Conservation (phyloP, 805 yeast genomes). For the Cyberlindnera amylophila region DNA sequence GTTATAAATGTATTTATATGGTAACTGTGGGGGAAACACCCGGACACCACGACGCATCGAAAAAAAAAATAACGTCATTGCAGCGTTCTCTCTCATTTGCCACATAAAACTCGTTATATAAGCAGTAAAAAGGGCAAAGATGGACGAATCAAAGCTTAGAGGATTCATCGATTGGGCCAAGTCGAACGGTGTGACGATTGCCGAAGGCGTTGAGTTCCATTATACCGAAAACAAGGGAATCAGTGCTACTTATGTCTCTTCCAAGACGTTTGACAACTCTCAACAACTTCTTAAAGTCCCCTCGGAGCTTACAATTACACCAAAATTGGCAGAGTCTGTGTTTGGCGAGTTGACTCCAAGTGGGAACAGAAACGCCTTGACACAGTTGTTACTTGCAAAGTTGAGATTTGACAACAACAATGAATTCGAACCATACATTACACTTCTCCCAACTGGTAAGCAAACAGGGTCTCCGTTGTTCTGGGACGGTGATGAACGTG, state of each 20-base stretch:
- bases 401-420: slow-evolving; percentile 36
- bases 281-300: slow-evolving; percentile 38
- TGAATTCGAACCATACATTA: slow-evolving; percentile 42
- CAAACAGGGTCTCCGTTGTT: slow-evolving; percentile 59
- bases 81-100: no score
- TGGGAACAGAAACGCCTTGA: slow-evolving; percentile 16
- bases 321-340: slow-evolving; percentile 30
- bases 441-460: slow-evolving; percentile 41
- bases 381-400: slow-evolving; percentile 38
- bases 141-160: no score
- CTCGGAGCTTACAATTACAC: slow-evolving; percentile 33
- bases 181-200: slow-evolving; percentile 36
- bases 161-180: slow-evolving; percentile 35
- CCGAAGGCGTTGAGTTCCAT: slow-evolving; percentile 32
- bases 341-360: slow-evolving; percentile 22
- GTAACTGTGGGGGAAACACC: background rate
- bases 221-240: slow-evolving; percentile 31
- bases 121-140: slow-evolving; percentile 4
- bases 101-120: no score
- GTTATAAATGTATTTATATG: no score
- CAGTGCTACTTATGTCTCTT: slow-evolving; percentile 27
- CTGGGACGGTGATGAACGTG: slow-evolving; percentile 54
- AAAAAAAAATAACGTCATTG: no score
- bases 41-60: background rate
- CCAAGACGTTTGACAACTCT: slow-evolving; percentile 2